A percentile compares a stretch with the other conserved stretches of the same genome.
These are phyloP conservation scores for Cercospora beticola DNA, from an alignment of 2,329 filamentous ascomycete genomes.

Conservation along the genomic window DNA sequence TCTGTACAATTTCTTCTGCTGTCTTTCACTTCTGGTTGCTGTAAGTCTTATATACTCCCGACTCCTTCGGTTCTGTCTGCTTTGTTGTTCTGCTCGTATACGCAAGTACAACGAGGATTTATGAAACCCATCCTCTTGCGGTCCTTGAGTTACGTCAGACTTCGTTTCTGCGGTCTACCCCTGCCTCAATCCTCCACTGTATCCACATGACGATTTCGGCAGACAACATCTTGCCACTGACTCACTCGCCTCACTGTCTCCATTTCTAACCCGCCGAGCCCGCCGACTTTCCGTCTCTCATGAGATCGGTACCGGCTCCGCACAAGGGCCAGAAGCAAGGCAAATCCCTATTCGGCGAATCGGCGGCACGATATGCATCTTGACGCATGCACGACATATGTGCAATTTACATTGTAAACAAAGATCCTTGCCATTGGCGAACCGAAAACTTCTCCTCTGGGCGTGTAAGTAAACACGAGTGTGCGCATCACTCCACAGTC, in stretches of 20 bases:
- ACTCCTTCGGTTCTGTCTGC: not conserved
- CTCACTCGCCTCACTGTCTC: conserved; percentile 4
- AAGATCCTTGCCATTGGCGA: not conserved
- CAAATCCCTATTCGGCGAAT: conserved; percentile 3
- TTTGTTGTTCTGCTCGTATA: not conserved
- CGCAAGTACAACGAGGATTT: not conserved
- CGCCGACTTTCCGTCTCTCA: not conserved
- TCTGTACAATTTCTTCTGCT: not conserved
- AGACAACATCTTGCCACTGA: conserved; percentile 3
- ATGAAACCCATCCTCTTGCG: conserved; percentile 3
- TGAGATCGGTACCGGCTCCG: conserved; percentile 3
- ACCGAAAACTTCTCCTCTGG: not conserved
- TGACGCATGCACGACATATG: conserved; percentile 10
- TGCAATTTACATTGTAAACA: conserved; percentile 7
- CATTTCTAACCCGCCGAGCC: not conserved
- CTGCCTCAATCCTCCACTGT: not conserved
- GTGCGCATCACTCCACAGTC: conserved; percentile 2
- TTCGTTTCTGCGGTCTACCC: conserved; percentile 3
- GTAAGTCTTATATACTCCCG: not conserved
- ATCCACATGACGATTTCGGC: conserved; percentile 13
- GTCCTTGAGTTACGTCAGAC: conserved; percentile 9
- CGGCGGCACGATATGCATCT: conserved; percentile 1
- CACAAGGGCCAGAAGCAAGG: not conserved
- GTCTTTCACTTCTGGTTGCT: not conserved
- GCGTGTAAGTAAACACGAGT: not conserved